Evolutionary conservation across 768 basidiomycete genomes (phyloP).

Genomic region (Lactarius sp.): DNA sequence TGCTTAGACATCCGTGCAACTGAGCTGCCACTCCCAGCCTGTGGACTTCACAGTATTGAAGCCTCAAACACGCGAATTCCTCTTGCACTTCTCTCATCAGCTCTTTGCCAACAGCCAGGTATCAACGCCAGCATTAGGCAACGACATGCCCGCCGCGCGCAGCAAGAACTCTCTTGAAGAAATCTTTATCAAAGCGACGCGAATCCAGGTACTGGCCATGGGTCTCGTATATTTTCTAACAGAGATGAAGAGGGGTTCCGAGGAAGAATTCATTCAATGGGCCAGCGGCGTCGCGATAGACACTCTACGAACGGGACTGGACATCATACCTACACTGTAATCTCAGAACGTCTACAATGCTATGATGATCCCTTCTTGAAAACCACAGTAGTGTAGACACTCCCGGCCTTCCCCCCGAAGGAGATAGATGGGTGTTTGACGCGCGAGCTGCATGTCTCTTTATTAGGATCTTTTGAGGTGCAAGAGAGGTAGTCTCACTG

Average conservation of each 20-base stretch:
- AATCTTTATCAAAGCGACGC: constrained; percentile 70
- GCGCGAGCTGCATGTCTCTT: constrained; percentile 50
- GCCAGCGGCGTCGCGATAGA: constrained; percentile 63
- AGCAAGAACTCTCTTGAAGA: constrained; percentile 66
- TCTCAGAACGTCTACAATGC: not conserved
- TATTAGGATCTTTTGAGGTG: not conserved
- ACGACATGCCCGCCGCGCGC: constrained; percentile 40
- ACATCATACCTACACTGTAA: constrained; percentile 42
- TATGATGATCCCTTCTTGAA: constrained; percentile 44
- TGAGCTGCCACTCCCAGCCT: constrained; percentile 46
- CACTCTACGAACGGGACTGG: constrained; percentile 59
- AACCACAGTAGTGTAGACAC: constrained; percentile 63
- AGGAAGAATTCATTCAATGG: constrained; percentile 53
- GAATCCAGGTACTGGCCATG: constrained; percentile 59
- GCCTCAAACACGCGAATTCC: constrained; percentile 55
- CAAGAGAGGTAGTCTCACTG: constrained; percentile 46
- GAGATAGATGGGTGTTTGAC: constrained; percentile 67
- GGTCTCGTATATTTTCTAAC: constrained; percentile 72
- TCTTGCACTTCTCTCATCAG: constrained; percentile 63
- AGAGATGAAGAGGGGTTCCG: constrained; percentile 35
- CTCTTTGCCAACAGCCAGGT: constrained; percentile 74
- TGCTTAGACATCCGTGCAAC: not conserved
- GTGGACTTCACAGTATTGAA: constrained; percentile 80
- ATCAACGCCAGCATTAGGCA: constrained; percentile 53
- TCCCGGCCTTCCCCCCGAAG: constrained; percentile 76